Evolutionary conservation across 2,329 filamentous ascomycete species (phyloP), one percentile per base, ranked within the genome.

Genomic region (Clarireedia monteithiana): DNA sequence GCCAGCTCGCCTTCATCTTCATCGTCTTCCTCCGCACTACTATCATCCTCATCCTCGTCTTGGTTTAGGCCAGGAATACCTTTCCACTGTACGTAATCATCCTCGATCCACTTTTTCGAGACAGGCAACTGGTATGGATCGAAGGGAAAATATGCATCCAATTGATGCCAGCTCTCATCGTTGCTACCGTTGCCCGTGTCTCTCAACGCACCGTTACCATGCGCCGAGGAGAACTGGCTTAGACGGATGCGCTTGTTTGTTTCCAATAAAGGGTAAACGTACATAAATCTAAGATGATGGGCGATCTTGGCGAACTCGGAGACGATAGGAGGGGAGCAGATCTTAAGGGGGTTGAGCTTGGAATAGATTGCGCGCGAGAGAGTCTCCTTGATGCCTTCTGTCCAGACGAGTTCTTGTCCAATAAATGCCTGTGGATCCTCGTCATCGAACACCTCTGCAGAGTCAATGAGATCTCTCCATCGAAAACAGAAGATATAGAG

Each of bases 121-220:
- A 84, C 77, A 0, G 91, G 91, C 50, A 99, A 76, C 66, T 92
- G 87, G 70, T 97, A 99, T 2, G 95, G 95, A 68, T 99, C 94
- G 67, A 99, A 99, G 0, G 94, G 94, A 67, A 97, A 99, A 70
- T 95, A 96, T 0, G 91, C 88, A 64, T 97, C 91, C 1, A 99
- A 79, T 70, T 96, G 86, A 66, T 92, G 85, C 66, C 84, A 86
- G 60, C 85, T 84, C 63, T 96, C 89, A 57, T 88, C 87, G 53
- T 84, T 80, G 14, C 73, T 69, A 50, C 73, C 57, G 70, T 75
- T 58, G 66, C 75, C 54, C 5, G 63, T 58, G 78, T 70, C 63
- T 82, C 82, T 59, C 77, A 77, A 36, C 81, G 73, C 64, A 23
- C 65, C 66, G 54, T 60, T 61, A 3, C 58, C 78, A 17, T 79